phyloP scores from a whole-genome alignment of 192 early-diverging fungal genomes.

The Oehlia diaphana region DNA sequence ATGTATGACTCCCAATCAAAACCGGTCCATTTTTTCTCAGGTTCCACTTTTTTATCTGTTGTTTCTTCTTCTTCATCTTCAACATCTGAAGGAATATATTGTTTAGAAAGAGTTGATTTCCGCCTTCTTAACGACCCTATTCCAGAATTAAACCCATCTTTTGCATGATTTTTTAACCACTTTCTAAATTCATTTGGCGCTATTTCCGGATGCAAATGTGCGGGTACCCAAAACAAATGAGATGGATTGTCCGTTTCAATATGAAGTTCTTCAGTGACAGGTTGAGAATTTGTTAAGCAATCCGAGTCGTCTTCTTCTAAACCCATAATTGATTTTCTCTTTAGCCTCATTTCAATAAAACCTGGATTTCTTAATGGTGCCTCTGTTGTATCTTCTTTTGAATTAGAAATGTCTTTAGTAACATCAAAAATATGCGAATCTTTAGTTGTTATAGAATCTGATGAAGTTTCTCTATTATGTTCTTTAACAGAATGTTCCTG shows the following conservation, averaged over 20 bases:
- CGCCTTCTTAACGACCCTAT: slow-evolving; percentile 34
- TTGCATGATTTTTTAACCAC: slow-evolving; percentile 43
- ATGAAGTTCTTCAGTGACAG: slow-evolving; percentile 34
- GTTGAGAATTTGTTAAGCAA: background rate
- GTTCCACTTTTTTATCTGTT: background rate
- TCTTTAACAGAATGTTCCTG: background rate
- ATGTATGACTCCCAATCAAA: slow-evolving; percentile 18
- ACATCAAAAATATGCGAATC: background rate
- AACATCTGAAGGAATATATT: slow-evolving; percentile 37
- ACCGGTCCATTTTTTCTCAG: background rate
- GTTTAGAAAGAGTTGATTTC: slow-evolving; percentile 42
- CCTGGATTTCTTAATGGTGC: background rate
- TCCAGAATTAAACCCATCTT: slow-evolving; percentile 32
- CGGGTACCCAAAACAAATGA: slow-evolving; percentile 48
- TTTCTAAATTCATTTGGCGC: slow-evolving; percentile 48
- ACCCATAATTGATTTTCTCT: slow-evolving; percentile 24
- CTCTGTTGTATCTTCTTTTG: background rate
- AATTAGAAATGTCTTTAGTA: background rate
- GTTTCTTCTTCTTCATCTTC: slow-evolving; percentile 25
- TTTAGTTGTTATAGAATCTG: slow-evolving; percentile 2
- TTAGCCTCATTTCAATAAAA: slow-evolving; percentile 12
- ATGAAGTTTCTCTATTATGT: background rate
- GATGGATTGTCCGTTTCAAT: slow-evolving; percentile 45
- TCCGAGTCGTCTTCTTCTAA: background rate
- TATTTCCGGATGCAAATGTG: slow-evolving; percentile 49